Evolutionary conservation across 2,329 filamentous ascomycete species (phyloP), one percentile per base, ranked within the genome.

Genomic region (Lithohypha guttulata): DNA sequence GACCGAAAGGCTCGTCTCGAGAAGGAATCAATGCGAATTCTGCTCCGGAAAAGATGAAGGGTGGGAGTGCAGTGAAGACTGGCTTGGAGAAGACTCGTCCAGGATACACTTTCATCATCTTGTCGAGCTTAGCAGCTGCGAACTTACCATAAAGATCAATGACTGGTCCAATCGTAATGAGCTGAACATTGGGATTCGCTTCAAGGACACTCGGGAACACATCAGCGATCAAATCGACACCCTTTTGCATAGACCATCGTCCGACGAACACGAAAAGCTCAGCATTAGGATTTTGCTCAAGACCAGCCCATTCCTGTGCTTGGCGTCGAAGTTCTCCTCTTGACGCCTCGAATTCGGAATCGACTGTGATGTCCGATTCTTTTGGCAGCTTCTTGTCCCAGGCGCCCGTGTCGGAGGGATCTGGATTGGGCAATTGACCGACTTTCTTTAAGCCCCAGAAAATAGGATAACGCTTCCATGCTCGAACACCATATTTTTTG

Each of bases 71-170:
- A 1, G 75, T 81, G 55, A 81, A 81, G 53, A 79, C 73, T 2
- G 77, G 77, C 56, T 75, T 78, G n/a, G 73, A 78, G 59, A 66
- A 80, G 4, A 81, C 77, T 34, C 77, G 64, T 17, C 71, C 73
- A 23, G 77, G 77, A 52, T 80, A 81, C 33, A 73, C 63, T 46
- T 75, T 64, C 75, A 79, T 79, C 58, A 81, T 71, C 43, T 67
- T 67, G 34, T 71, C 68, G 14, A 81, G 61, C 59, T 81, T 81
- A 21, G 79, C 57, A 1, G 77, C 77, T 6, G 77, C 77, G 45
- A 81, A 80, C 49, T 75, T 78, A 28, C 77, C 77, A 53, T 80
- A 78, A 2, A 81, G 61, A 59, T 81, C 77, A 49, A 81, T 80
- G 13, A 78, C 70, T 0, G 77, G 77, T 4, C 77, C 77, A 28